Percentiles rank a stretch among this genome's conserved stretches.
These are phyloP conservation scores for Chlorella sorokiniana DNA, from an alignment of 139 green algal species.

Conservation along the genomic window DNA sequence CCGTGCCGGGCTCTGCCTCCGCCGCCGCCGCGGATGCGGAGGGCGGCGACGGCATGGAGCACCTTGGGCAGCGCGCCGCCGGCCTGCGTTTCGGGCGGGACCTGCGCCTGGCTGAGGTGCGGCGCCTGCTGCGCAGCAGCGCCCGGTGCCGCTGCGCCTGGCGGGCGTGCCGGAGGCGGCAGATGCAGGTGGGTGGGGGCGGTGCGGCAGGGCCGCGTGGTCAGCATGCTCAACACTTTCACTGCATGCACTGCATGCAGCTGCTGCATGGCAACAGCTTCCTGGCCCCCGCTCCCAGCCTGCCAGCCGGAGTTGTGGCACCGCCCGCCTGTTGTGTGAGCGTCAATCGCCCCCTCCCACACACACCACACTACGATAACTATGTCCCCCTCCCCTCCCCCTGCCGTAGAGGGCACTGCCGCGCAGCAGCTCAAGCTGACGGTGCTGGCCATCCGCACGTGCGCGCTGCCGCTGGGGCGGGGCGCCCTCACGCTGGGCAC, in stretches of 20 bases:
- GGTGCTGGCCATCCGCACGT: conserved; percentile 73
- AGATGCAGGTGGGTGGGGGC: conserved; percentile 53
- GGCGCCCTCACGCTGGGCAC: conserved; percentile 48
- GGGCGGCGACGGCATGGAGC: conserved; percentile 57
- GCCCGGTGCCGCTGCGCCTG: conserved; percentile 43
- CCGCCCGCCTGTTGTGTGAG: background rate
- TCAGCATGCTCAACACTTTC: no score
- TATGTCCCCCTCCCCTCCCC: background rate
- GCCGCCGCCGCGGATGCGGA: background rate
- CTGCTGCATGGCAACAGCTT: background rate
- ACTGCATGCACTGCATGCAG: background rate
- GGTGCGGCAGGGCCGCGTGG: conserved; percentile 36
- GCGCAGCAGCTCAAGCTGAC: conserved; percentile 69
- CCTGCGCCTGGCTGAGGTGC: conserved; percentile 72
- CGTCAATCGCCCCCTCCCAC: background rate
- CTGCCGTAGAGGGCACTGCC: conserved; percentile 25
- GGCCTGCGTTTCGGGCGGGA: conserved; percentile 78
- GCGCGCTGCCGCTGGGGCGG: conserved; percentile 75
- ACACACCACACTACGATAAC: background rate
- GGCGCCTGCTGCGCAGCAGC: conserved; percentile 51
- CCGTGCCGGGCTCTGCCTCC: background rate
- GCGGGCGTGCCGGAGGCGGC: conserved; percentile 46
- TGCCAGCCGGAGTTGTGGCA: no score
- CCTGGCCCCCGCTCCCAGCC: no score
- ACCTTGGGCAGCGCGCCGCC: conserved; percentile 26